Evolutionary conservation across 352 stramenopile genomes (phyloP).

Genomic region (Globisporangium nunn): DNA sequence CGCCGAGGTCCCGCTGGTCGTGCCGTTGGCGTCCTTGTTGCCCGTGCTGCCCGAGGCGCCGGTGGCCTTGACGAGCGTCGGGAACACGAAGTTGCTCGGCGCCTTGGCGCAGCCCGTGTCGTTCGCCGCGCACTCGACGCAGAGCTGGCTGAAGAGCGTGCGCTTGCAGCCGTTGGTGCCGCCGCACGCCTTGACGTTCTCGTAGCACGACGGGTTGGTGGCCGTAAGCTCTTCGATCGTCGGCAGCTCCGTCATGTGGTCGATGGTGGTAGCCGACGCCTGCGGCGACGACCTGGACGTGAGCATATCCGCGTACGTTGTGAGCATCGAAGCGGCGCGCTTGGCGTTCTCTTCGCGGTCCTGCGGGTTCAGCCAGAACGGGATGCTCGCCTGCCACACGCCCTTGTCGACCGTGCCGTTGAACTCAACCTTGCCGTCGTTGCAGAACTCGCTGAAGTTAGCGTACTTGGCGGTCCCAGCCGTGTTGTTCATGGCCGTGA

Average conservation of each 20-base stretch:
- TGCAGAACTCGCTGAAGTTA: constrained; percentile 68
- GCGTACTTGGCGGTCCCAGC: constrained; percentile 27
- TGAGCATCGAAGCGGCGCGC: constrained; percentile 34
- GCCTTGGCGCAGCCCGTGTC: constrained; percentile 2
- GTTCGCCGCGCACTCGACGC: constrained; percentile 25
- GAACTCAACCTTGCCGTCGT: constrained; percentile 55
- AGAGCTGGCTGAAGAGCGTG: constrained; percentile 49
- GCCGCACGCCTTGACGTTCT: constrained; percentile 47
- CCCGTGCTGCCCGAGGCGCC: background rate
- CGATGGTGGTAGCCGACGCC: constrained; percentile 6
- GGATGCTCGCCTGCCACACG: constrained; percentile 29
- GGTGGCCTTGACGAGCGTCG: constrained; percentile 5
- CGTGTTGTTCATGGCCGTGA: constrained; percentile 46
- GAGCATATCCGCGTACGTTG: constrained; percentile 34
- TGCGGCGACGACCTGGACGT: constrained; percentile 23
- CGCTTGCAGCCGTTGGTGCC: constrained; percentile 52
- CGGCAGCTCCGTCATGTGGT: constrained; percentile 37
- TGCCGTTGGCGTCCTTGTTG: constrained; percentile 26
- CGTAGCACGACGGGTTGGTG: constrained; percentile 56
- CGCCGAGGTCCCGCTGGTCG: constrained; percentile 11
- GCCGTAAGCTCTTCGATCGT: constrained; percentile 27
- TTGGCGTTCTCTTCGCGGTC: constrained; percentile 33
- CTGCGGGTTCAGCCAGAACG: constrained; percentile 60
- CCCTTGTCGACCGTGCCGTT: constrained; percentile 21
- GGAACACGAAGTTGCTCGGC: background rate